These are phyloP conservation scores for Coprinopsis marcescibilis DNA, from an alignment of 768 basidiomycete genomes.

Conservation along the genomic window DNA sequence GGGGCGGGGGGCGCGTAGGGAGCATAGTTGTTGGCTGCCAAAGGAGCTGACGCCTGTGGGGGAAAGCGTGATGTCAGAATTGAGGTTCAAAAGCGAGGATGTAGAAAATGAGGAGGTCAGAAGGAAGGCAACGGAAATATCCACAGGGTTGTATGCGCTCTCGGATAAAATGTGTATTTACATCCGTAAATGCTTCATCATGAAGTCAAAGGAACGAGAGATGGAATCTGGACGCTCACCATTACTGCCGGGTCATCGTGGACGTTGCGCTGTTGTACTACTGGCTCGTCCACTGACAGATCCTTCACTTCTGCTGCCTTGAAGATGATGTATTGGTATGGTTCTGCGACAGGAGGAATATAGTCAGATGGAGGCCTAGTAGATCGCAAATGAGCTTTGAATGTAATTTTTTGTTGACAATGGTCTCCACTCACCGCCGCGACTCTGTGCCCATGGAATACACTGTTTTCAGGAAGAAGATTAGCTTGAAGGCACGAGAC, in stretches of 20 bases:
- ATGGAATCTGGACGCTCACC: conserved; percentile 36
- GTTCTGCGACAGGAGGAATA: conserved; percentile 77
- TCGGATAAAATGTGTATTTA: conserved; percentile 20
- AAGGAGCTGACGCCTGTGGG: conserved; percentile 44
- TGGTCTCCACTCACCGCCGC: conserved; percentile 53
- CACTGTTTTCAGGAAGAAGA: conserved; percentile 33
- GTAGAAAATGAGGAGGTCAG: conserved; percentile 27
- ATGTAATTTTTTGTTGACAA: neutral
- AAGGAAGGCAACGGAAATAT: conserved; percentile 60
- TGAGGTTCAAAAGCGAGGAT: neutral
- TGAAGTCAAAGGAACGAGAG: conserved; percentile 11
- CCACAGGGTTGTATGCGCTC: conserved; percentile 43
- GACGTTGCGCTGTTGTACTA: conserved; percentile 51
- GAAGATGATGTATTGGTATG: conserved; percentile 88
- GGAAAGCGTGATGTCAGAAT: conserved; percentile 5
- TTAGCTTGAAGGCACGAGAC: too few species aligned
- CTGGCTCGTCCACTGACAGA: conserved; percentile 73
- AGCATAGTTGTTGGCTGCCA: neutral
- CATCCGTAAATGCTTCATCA: conserved; percentile 28
- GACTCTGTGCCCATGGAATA: conserved; percentile 88
- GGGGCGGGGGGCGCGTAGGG: conserved; percentile 16
- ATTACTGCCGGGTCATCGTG: conserved; percentile 84
- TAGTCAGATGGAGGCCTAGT: conserved; percentile 69
- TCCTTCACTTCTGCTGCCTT: conserved; percentile 88
- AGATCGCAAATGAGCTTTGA: conserved; percentile 1